Conservation (phyloP, 805 yeast species). For the Myxozyma neotropica region DNA sequence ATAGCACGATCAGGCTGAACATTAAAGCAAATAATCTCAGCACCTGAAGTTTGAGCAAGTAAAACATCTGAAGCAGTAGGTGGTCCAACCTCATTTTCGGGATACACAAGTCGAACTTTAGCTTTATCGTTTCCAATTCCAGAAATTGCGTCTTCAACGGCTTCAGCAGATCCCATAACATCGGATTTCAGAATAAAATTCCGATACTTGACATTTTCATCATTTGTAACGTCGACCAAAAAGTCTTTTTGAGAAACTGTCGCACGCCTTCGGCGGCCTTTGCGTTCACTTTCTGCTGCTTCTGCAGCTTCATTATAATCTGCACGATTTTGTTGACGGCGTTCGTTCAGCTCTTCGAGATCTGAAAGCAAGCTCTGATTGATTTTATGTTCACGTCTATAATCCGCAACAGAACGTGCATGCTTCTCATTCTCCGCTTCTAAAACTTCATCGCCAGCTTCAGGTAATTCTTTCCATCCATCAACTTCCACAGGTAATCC, state of each 20-base stretch:
- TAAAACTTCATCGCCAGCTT: slow-evolving; percentile 81
- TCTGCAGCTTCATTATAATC: slow-evolving; percentile 53
- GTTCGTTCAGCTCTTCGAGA: slow-evolving; percentile 70
- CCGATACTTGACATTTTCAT: slow-evolving; percentile 43
- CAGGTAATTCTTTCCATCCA: slow-evolving; percentile 94
- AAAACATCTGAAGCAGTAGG: slow-evolving; percentile 69
- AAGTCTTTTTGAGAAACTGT: slow-evolving; percentile 12
- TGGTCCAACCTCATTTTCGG: slow-evolving; percentile 87
- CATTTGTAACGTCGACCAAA: slow-evolving; percentile 39
- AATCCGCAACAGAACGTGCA: slow-evolving; percentile 74
- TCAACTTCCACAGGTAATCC: slow-evolving; percentile 86
- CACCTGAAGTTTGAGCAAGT: slow-evolving; percentile 69
- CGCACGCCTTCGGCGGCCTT: background rate
- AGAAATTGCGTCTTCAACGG: slow-evolving; percentile 77
- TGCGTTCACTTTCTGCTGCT: slow-evolving; percentile 46
- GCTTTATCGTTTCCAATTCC: slow-evolving; percentile 90
- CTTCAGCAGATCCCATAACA: slow-evolving; percentile 94
- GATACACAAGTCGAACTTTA: slow-evolving; percentile 62
- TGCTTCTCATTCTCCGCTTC: slow-evolving; percentile 68
- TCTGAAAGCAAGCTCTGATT: slow-evolving; percentile 61
- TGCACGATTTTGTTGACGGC: slow-evolving; percentile 53
- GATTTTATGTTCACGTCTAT: slow-evolving; percentile 58
- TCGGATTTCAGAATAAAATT: slow-evolving; percentile 84
- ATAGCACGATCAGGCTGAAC: slow-evolving; percentile 67
- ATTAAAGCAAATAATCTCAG: slow-evolving; percentile 79